These are phyloP conservation scores for Groenewaldozyma salmanticensis DNA, from an alignment of 805 yeast species.

Conservation along the genomic window DNA sequence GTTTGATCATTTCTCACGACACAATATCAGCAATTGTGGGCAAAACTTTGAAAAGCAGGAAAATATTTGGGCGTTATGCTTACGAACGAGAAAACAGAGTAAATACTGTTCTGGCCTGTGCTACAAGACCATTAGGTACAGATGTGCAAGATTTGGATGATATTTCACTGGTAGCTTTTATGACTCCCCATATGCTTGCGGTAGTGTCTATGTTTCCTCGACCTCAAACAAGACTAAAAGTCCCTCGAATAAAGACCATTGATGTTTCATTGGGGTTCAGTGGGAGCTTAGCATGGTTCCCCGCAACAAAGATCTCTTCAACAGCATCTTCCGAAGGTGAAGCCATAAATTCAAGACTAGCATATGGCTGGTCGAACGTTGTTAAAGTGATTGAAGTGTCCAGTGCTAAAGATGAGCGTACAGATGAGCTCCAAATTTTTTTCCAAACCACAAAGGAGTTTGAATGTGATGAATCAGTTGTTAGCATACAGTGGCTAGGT, in stretches of 20 bases:
- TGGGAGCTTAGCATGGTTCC: slow-evolving; percentile 58
- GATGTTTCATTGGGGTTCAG: slow-evolving; percentile 24
- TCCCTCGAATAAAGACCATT: slow-evolving; percentile 37
- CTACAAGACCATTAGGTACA: slow-evolving; percentile 53
- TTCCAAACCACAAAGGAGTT: slow-evolving; percentile 35
- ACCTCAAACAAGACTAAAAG: slow-evolving; percentile 43
- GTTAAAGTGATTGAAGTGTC: slow-evolving; percentile 46
- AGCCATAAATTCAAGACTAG: slow-evolving; percentile 31
- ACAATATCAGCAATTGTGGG: slow-evolving; percentile 51
- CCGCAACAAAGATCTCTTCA: slow-evolving; percentile 37
- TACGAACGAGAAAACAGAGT: slow-evolving; percentile 7
- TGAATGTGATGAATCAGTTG: slow-evolving; percentile 40
- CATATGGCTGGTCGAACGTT: slow-evolving; percentile 59
- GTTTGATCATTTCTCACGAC: slow-evolving; percentile 54
- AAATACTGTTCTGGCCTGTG: slow-evolving; percentile 33
- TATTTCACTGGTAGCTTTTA: slow-evolving; percentile 50
- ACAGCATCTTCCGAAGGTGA: neutral
- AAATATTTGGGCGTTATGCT: slow-evolving; percentile 43
- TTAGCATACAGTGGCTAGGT: slow-evolving; percentile 49
- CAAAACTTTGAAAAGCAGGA: slow-evolving; percentile 36
- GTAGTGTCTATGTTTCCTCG: slow-evolving; percentile 48
- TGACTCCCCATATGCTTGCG: slow-evolving; percentile 41
- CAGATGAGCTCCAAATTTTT: slow-evolving; percentile 20
- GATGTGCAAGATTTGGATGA: slow-evolving; percentile 44
- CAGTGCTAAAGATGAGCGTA: slow-evolving; percentile 23